Evolutionary conservation across 306 rosid genomes (phyloP), one percentile per base, ranked within the genome.

Genomic region (Cajanus cajan): DNA sequence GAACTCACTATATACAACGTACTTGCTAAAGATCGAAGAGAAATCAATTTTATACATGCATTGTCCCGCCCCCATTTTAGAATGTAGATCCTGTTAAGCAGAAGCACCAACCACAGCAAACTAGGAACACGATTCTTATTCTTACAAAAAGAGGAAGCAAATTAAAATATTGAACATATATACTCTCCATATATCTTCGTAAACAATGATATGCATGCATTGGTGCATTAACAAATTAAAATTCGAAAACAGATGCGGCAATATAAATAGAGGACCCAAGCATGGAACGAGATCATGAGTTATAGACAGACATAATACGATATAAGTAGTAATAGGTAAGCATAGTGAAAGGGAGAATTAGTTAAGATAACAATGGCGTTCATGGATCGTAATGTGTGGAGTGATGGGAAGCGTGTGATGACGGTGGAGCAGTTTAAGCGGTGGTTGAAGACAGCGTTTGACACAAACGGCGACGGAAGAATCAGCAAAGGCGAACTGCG

Each of bases 361-460:
- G 39, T 66, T 12, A 22, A 21, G 0, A 73, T 28, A 28, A 45
- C 2, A 7, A 80, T 80, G 87, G 84, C 78, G 36, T 74, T 84
- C 78, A 68, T 63, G 43, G 59, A 62, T 24, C 79, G 51, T 5
- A 71, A 55, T 62, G 84, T 70, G 57, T 12, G n/a, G 8, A 41
- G 57, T 18, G 82, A 75, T 15, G 76, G 84, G 31, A 79, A 79
- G 81, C 68, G 44, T 2, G 84, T 76, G 68, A 84, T 84, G 87
- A 84, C 79, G 12, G 15, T 80, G 67, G 79, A 84, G 54, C 79
- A 84, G 68, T 80, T 84, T 47, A 80, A 71, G 33, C 41, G 44
- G 45, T 84, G 87, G 87, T 58, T 84, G 52, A 84, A 36, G 61
- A 54, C 67, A 10, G 66, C 61, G 24, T 84, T 84, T 62, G 87